Percentiles rank a stretch among this genome's conserved stretches.
Conservation (phyloP, 176 grass and related monocot species). For the Eleusine coracana region DNA sequence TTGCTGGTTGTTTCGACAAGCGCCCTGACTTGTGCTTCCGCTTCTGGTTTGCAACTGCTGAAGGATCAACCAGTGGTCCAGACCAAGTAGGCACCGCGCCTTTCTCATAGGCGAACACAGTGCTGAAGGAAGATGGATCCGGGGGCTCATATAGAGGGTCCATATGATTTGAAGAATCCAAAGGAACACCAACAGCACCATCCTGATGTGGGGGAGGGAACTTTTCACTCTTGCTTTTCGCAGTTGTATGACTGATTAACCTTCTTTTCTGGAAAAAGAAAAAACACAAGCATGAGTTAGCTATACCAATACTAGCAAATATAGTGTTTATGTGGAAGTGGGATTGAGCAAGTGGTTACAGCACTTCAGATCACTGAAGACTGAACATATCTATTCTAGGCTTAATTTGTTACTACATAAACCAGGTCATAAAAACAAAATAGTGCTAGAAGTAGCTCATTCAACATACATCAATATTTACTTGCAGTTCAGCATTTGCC, state of each 20-base stretch:
- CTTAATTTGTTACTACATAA: constrained; percentile 17
- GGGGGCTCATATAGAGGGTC: constrained; percentile 69
- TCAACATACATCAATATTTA: constrained; percentile 77
- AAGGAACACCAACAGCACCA: constrained; percentile 59
- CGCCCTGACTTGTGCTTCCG: constrained; percentile 63
- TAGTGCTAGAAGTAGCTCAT: constrained; percentile 29
- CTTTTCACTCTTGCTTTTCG: constrained; percentile 89
- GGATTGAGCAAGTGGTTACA: constrained; percentile 22
- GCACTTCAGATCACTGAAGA: neutral
- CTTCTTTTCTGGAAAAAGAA: constrained; percentile 61
- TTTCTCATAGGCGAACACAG: constrained; percentile 76
- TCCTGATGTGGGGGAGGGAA: constrained; percentile 90
- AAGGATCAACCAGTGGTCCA: constrained; percentile 73
- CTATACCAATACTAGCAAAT: constrained; percentile 3
- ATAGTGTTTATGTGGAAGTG: constrained; percentile 9
- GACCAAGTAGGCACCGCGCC: constrained; percentile 64
- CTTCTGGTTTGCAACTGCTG: constrained; percentile 56
- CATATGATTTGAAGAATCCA: constrained; percentile 75
- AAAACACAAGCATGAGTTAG: constrained; percentile 17
- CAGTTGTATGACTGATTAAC: constrained; percentile 63
- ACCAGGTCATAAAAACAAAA: constrained; percentile 33
- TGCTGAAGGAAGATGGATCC: constrained; percentile 75
- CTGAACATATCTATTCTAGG: neutral
- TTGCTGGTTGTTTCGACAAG: constrained; percentile 67
- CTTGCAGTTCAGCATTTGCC: constrained; percentile 92